Evolutionary conservation across 495 filamentous ascomycete genomes (phyloP), one percentile per base, ranked within the genome.

Genomic region (Xylaria nigripes): DNA sequence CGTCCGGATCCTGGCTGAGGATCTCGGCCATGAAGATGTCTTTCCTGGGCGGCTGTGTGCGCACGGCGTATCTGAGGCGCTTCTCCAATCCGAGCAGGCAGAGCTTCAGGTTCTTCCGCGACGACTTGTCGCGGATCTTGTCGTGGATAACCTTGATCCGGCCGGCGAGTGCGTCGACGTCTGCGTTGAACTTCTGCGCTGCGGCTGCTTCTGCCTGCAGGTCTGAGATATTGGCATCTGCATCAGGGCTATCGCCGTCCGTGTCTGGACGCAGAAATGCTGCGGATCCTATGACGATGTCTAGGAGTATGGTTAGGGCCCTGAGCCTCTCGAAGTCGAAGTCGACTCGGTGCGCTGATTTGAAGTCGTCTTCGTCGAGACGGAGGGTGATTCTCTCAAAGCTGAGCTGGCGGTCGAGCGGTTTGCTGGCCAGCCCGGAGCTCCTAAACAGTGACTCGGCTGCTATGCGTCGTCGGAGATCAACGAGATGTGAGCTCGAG

Each of bases 401-500:
- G 51, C 77, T 67, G 41, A 85, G 65, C n/a, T 74, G 65, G 8
- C 66, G 61, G 48, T 73, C 67, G 6, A 76, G 67, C 0, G 68
- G 54, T 24, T 73, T 69, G 25, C 67, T 67, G 13, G 81, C 69
- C 13, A 78, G 71, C 1, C 65, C 51, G 2, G 68, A 58, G 54
- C 83, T 76, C 22, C 72, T 62, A 56, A 87, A 83, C 55, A 89
- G 70, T 61, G 85, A 91, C 18, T 82, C 74, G 32, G 88, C 70
- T 1, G 89, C 87, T 10, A 96, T 78, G n/a, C 85, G 78, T 29
- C 83, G 79, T 36, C 85, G 78, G 40, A 95, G 70, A 25, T 83
- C 72, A 44, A 84, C 76, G 19, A 83, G 71, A 52, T 79, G 72
- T 1, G 75, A 63, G 7, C 73, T 75, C 7, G 70, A 73, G 15